These are phyloP conservation scores for Firmiana major DNA, from an alignment of 345 rosid genomes.

Conservation along the genomic window DNA sequence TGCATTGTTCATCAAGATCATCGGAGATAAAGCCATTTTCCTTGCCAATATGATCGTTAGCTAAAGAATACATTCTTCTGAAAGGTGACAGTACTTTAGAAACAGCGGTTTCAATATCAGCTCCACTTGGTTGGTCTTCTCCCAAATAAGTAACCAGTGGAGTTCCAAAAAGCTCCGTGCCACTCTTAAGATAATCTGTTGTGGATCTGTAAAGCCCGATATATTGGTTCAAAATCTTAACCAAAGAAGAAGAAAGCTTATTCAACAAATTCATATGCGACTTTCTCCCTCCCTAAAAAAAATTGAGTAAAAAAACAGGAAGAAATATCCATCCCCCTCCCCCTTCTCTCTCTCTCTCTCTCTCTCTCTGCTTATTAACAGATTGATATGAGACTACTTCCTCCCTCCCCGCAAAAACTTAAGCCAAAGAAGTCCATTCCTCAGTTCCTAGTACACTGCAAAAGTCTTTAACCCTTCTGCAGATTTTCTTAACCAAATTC, in stretches of 20 bases:
- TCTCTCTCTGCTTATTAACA: background rate
- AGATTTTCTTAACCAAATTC: background rate
- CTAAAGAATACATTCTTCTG: slow-evolving; percentile 42
- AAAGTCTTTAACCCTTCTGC: background rate
- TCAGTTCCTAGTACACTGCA: background rate
- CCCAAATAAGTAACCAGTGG: slow-evolving; percentile 68
- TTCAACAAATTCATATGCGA: background rate
- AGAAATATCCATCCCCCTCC: background rate
- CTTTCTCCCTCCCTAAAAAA: background rate
- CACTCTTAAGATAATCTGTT: slow-evolving; percentile 35
- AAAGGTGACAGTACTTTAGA: slow-evolving; percentile 60
- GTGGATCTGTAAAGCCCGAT: slow-evolving; percentile 36
- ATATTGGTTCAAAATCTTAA: slow-evolving; percentile 1
- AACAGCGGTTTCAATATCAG: slow-evolving; percentile 51
- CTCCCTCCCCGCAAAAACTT: background rate
- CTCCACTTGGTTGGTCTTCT: slow-evolving; percentile 50
- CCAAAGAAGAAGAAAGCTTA: slow-evolving; percentile 8
- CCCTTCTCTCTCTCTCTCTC: background rate
- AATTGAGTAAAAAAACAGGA: background rate
- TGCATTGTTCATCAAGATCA: slow-evolving; percentile 41
- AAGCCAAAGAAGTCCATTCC: background rate
- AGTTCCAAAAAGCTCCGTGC: slow-evolving; percentile 51
- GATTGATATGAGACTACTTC: background rate
- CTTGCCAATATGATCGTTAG: slow-evolving; percentile 32
- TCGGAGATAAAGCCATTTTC: slow-evolving; percentile 51